Percentiles rank a stretch among this genome's conserved stretches.
Evolutionary conservation across 768 basidiomycete genomes (phyloP).

Genomic region (Boletus insuetus): DNA sequence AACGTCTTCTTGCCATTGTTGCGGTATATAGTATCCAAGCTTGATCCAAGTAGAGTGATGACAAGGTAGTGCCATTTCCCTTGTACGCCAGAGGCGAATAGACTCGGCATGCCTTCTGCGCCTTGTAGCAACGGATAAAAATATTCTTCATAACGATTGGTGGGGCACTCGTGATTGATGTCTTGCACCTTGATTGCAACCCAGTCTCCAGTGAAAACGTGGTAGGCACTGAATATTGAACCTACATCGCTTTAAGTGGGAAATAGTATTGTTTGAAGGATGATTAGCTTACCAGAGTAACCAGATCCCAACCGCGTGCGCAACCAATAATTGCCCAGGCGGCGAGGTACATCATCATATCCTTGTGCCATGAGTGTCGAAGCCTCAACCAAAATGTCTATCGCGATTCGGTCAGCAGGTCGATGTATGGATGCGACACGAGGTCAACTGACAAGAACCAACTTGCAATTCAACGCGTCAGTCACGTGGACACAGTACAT

Average conservation of each 20-base stretch:
- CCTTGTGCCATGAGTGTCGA: conserved; percentile 9
- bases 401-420: background rate
- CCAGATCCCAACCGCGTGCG: conserved; percentile 63
- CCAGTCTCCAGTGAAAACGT: conserved; percentile 54
- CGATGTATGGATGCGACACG: background rate
- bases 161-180: conserved; percentile 69
- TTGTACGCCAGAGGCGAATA: conserved; percentile 61
- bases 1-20: conserved; percentile 54
- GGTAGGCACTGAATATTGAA: conserved; percentile 61
- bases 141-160: conserved; percentile 66
- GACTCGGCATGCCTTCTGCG: conserved; percentile 66
- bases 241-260: conserved; percentile 41
- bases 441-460: background rate
- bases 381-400: background rate
- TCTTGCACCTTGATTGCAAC: conserved; percentile 76
- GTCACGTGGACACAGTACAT: conserved; percentile 23
- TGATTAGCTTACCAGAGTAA: conserved; percentile 55
- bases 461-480: conserved; percentile 21
- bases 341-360: conserved; percentile 27
- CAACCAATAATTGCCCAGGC: conserved; percentile 61
- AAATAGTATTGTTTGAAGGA: background rate
- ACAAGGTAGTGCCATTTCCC: conserved; percentile 68
- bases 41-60: conserved; percentile 72
- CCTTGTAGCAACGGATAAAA: conserved; percentile 73
- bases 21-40: conserved; percentile 61